Evolutionary conservation across 345 rosid genomes (phyloP).

Genomic region (Kandelia obovata): DNA sequence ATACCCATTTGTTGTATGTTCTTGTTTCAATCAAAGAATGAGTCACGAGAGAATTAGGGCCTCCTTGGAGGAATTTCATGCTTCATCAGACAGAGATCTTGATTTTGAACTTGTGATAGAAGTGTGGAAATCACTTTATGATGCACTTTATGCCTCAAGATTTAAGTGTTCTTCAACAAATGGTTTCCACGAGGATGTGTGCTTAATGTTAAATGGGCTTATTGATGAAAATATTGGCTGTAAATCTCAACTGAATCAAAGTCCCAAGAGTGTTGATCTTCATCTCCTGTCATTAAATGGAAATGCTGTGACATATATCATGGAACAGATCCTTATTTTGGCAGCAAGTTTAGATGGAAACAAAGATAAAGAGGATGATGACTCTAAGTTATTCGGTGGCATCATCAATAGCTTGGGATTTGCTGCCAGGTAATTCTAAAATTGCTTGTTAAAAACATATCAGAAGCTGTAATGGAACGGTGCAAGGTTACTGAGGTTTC

Average conservation of each 20-base stretch:
- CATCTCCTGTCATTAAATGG: conserved; percentile 30
- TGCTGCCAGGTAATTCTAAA: conserved; percentile 38
- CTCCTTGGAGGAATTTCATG: conserved; percentile 22
- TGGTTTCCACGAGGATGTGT: conserved; percentile 29
- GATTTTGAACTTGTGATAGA: conserved; percentile 33
- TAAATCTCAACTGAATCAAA: conserved; percentile 21
- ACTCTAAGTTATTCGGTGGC: conserved; percentile 1
- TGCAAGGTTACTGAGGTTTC: conserved; percentile 5
- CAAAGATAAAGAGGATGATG: conserved; percentile 11
- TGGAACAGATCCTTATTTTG: conserved; percentile 28
- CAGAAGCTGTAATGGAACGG: background rate
- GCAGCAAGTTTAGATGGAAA: conserved; percentile 22
- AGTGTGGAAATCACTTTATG: conserved; percentile 46
- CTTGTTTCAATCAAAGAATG: conserved; percentile 12
- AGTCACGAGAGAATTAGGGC: conserved; percentile 3
- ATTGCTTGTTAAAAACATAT: conserved; percentile 6
- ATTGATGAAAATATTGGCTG: conserved; percentile 21
- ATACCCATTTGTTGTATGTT: conserved; percentile 42
- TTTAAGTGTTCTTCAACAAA: conserved; percentile 17
- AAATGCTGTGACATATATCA: conserved; percentile 29
- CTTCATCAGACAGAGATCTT: conserved; percentile 18
- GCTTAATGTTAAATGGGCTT: conserved; percentile 28
- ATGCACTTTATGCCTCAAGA: conserved; percentile 26
- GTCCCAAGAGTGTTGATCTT: conserved; percentile 18
- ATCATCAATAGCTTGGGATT: conserved; percentile 22